Percentiles rank a stretch among this genome's conserved stretches.
Conservation (phyloP, 306 rosid species). For the Trifolium subterraneum region DNA sequence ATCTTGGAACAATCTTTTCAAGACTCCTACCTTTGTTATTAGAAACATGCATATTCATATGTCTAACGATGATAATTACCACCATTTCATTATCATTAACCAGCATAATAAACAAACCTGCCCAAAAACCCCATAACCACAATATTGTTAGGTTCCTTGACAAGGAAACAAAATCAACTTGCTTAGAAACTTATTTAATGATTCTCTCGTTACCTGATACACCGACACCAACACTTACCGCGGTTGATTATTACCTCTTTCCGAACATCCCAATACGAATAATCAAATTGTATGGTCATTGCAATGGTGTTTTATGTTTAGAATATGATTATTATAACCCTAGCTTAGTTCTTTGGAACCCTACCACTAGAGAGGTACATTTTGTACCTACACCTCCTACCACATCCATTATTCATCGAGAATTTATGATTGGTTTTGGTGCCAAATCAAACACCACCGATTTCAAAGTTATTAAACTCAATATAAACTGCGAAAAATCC, state of each 20-base stretch:
- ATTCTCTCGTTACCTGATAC: too few species aligned
- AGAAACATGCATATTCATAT: not conserved
- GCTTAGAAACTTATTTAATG: not conserved
- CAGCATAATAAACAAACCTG: not conserved
- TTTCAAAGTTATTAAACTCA: not conserved
- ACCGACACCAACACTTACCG: too few species aligned
- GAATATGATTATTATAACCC: not conserved
- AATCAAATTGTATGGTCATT: not conserved
- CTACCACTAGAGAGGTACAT: not conserved
- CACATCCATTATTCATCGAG: not conserved
- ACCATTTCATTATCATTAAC: not conserved
- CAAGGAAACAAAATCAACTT: not conserved
- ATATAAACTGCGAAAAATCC: not conserved
- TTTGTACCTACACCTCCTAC: not conserved
- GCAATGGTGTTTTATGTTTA: not conserved
- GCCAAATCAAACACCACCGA: not conserved
- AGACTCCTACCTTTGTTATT: not conserved
- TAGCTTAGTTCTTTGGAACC: not conserved
- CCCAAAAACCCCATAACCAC: not conserved
- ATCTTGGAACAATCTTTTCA: not conserved
- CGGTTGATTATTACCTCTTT: not conserved
- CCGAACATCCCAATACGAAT: not conserved
- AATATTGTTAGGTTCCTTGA: rapidly evolving
- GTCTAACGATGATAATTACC: not conserved
- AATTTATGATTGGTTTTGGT: not conserved